Conservation (phyloP, 306 rosid genomes). For the Prunus kanzakura region DNA sequence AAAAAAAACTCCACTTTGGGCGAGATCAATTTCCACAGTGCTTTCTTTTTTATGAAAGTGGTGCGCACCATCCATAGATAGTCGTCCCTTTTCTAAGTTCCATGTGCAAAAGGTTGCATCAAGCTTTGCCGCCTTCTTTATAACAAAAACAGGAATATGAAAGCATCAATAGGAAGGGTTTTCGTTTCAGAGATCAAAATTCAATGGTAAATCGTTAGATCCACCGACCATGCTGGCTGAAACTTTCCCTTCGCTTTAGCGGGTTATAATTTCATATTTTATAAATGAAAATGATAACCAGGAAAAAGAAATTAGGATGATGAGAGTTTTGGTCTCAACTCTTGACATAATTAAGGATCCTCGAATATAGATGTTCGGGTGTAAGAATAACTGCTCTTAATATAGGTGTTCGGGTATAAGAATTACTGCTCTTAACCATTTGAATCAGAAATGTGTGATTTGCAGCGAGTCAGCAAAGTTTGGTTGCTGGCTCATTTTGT, state of each 20-base stretch:
- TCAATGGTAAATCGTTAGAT: not conserved
- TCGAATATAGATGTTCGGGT: no score
- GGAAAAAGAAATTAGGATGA: no score
- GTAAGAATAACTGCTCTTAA: rapidly evolving
- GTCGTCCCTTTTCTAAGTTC: not conserved
- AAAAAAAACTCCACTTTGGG: not conserved
- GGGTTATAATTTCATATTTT: not conserved
- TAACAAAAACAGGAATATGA: not conserved
- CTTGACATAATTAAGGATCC: no score
- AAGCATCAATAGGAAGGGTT: not conserved
- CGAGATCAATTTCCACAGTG: not conserved
- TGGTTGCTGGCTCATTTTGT: not conserved
- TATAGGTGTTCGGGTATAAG: no score
- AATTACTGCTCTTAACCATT: no score
- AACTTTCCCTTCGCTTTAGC: not conserved
- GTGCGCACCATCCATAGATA: not conserved
- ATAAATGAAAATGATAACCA: no score
- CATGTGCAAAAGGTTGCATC: constrained; percentile 5
- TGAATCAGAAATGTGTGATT: no score
- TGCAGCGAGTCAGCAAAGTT: not conserved
- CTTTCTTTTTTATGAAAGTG: not conserved
- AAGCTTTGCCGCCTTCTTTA: not conserved
- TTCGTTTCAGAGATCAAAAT: not conserved
- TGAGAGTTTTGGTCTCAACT: no score
- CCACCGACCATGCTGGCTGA: not conserved